Conservation (phyloP, 2,329 filamentous ascomycete species). For the Venturia carpophila region DNA sequence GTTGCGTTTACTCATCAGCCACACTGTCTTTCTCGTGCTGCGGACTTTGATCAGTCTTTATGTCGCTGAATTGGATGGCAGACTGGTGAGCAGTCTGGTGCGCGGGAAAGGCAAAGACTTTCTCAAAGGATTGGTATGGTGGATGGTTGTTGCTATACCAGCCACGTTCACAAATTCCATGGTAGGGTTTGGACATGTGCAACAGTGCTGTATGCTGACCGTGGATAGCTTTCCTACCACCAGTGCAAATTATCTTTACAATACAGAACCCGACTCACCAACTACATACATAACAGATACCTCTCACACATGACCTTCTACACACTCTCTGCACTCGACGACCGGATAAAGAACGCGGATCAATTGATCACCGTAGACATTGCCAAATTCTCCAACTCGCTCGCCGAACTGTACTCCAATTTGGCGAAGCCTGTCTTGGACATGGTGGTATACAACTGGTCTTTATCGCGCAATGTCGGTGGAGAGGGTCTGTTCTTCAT, state of each 20-base stretch:
- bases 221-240: constrained; percentile 74
- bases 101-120: constrained; percentile 89
- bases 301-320: constrained; percentile 98
- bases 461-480: constrained; percentile 87
- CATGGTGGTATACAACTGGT: constrained; percentile 95
- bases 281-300: constrained; percentile 91
- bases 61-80: constrained; percentile 91
- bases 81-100: constrained; percentile 84
- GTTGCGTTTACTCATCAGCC: constrained; percentile 73
- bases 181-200: constrained; percentile 46
- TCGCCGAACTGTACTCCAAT: constrained; percentile 94
- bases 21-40: constrained; percentile 86
- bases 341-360: constrained; percentile 97
- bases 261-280: constrained; percentile 88
- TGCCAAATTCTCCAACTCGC: constrained; percentile 87
- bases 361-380: constrained; percentile 96
- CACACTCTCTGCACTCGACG: constrained; percentile 86
- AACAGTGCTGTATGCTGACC: neutral
- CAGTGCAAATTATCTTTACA: constrained; percentile 90
- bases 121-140: constrained; percentile 81
- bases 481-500: constrained; percentile 94
- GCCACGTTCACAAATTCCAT: constrained; percentile 99
- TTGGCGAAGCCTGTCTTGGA: constrained; percentile 90
- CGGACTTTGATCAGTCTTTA: constrained; percentile 89
- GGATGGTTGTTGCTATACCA: constrained; percentile 95